Base-by-base conservation (phyloP, 225 moss, liverwort and hornwort genomes). In the Bryum argenteum region DNA sequence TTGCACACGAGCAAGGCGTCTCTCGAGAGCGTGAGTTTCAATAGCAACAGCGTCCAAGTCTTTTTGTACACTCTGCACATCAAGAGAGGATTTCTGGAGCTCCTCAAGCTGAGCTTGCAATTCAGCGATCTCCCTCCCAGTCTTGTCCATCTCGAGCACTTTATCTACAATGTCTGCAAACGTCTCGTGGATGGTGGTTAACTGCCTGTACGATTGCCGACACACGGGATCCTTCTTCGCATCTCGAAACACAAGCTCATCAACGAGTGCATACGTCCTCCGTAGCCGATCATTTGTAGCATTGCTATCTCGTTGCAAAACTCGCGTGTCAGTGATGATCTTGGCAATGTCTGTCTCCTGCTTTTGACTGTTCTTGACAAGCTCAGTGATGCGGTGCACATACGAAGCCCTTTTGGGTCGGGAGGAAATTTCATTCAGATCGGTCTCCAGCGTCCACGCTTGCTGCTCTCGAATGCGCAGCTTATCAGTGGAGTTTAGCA, bases 121-220 rank as follows among this genome's bases (percentile, higher is more conserved):
- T 69, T 98, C 98, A 1, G 98, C 88, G 21, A 98, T 91, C 41
- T 94, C 98, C 23, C 94, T 82, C 26, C 94, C 91, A 20, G 87
- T 87, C 81, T 94, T 98, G 84, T 98, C 98, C 88, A 94, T 98
- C 78, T 91, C 94, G 71, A 94, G 78, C 67, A 98, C 88, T 80
- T 90, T 94, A 71, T 88, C 91, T 52, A 98, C 89, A 56, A 98
- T 90, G 72, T 85, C 83, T 54, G 94, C 90, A 45, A 98, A 98
- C n/a, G 87, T 90, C 38, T 85, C 87, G 63, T 94, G 94, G 48
- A 93, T 85, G 74, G 72, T 91, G 45, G 82, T 94, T 42, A 98
- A 85, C 17, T 92, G 82, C 54, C 85, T 87, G 69, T 98, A 98
- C 15, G 92, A 91, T 77, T 94, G 98, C 67, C 87, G 87, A 39